Percentiles rank a stretch among this genome's conserved stretches.
phyloP scores from a whole-genome alignment of 2,329 filamentous ascomycete genomes.

The Tolypocladium nubicola region DNA sequence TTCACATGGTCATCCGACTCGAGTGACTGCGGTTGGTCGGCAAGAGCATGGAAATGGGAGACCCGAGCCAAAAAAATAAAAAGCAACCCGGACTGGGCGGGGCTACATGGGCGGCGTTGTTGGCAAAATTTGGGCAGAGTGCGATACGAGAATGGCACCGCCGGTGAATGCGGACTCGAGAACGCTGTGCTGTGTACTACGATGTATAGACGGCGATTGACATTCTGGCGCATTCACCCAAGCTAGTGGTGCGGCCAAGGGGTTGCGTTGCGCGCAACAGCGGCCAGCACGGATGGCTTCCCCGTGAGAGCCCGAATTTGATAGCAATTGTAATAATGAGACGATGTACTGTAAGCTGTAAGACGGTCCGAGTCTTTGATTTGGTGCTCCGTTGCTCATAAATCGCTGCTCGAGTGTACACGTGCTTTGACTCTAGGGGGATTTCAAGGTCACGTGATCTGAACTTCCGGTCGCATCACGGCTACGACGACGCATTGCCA shows the following conservation, averaged over 20 bases:
- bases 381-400: neutral
- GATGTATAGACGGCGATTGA: neutral
- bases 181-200: neutral
- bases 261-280: neutral
- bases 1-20: neutral
- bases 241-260: neutral
- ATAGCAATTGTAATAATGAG: neutral
- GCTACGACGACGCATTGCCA: neutral
- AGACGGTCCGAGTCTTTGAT: neutral
- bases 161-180: neutral
- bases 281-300: neutral
- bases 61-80: neutral
- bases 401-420: no score
- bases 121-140: conserved; percentile 10
- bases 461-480: neutral
- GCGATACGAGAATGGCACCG: neutral
- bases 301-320: neutral
- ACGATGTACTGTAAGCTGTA: neutral
- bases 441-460: neutral
- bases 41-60: neutral
- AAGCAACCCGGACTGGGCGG: conserved; percentile 1
- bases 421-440: no score
- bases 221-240: neutral
- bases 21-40: neutral
- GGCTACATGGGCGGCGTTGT: conserved; percentile 20